phyloP scores from a whole-genome alignment of 495 filamentous ascomycete genomes.

The Aspergillus bridgeri region DNA sequence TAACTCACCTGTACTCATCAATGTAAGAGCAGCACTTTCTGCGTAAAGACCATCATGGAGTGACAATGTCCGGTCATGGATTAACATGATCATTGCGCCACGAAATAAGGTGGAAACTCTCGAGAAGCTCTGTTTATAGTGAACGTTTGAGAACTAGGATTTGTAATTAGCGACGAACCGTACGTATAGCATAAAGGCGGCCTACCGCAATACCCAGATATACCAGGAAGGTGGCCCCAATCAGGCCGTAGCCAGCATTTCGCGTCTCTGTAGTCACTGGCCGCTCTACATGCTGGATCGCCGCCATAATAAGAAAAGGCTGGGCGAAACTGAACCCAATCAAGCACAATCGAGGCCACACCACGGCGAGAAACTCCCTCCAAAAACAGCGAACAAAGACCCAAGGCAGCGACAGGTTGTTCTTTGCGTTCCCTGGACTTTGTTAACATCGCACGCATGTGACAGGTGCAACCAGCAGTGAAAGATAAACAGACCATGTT shows the following conservation, averaged over 20 bases:
- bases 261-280: background rate
- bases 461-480: background rate
- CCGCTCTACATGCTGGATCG: background rate
- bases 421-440: background rate
- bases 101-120: constrained; percentile 47
- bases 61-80: constrained; percentile 45
- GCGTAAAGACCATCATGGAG: constrained; percentile 35
- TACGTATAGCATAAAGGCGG: background rate
- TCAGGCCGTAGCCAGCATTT: constrained; percentile 4
- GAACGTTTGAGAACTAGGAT: constrained; percentile 1
- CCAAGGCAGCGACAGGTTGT: background rate
- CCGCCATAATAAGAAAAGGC: constrained; percentile 3
- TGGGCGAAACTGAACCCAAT: constrained; percentile 7
- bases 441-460: background rate
- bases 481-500: constrained; percentile 1
- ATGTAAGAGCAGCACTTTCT: constrained; percentile 48
- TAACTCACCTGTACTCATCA: constrained; percentile 49
- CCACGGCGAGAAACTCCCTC: background rate
- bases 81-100: constrained; percentile 47
- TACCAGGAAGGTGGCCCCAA: constrained; percentile 2
- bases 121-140: constrained; percentile 1
- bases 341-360: constrained; percentile 1
- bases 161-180: background rate
- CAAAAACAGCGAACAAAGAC: constrained; percentile 2
- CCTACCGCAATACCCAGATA: constrained; percentile 5